These are phyloP conservation scores for Antitrichia curtipendula DNA, from an alignment of 225 moss, liverwort and hornwort genomes.

Conservation along the genomic window DNA sequence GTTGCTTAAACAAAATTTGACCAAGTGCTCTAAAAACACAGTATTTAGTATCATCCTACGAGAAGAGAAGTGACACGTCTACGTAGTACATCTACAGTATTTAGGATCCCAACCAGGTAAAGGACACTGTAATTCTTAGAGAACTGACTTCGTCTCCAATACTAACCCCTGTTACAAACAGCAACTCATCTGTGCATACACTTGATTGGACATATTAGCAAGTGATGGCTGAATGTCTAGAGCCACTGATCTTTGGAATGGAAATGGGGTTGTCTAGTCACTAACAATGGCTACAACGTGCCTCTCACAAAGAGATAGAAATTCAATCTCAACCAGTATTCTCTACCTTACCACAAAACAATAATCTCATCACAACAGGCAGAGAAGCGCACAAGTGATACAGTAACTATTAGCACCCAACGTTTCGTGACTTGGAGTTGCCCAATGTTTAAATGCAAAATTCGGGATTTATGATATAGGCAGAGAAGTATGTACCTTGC, in stretches of 20 bases:
- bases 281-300: not conserved
- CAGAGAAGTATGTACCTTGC: conserved; percentile 34
- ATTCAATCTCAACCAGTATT: not conserved
- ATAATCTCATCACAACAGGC: not conserved
- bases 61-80: not conserved
- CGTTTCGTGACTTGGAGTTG: not conserved
- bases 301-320: not conserved
- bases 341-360: not conserved
- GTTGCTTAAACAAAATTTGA: not conserved
- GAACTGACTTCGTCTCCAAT: not conserved
- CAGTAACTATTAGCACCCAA: not conserved
- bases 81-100: not conserved
- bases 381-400: not conserved
- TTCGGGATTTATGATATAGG: not conserved
- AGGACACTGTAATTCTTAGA: not conserved
- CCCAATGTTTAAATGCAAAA: not conserved
- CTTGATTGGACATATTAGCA: not conserved
- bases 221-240: too few relatives aligned
- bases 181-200: not conserved
- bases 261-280: not conserved
- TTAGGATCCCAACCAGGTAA: not conserved
- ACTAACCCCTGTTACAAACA: not conserved
- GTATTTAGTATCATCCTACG: not conserved
- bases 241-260: not conserved
- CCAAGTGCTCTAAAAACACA: not conserved